Conservation (phyloP, 106 monocot species). For the Cymbidium sinense region DNA sequence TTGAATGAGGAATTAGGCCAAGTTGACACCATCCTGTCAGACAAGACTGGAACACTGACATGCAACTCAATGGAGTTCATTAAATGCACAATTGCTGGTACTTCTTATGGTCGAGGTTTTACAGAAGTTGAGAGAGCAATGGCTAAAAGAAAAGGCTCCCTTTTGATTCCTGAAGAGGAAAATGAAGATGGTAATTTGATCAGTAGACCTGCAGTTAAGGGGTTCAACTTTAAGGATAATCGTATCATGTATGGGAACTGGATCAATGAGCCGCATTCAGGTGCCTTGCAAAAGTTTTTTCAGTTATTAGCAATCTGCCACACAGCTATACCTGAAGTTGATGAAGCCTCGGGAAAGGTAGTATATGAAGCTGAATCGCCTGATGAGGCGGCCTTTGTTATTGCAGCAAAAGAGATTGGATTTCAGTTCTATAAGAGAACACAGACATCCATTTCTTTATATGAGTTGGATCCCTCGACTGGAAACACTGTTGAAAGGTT, state of each 20-base stretch:
- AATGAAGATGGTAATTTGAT: conserved; percentile 11
- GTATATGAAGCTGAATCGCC: conserved; percentile 94
- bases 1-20: conserved; percentile 90
- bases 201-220: conserved; percentile 42
- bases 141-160: conserved; percentile 46
- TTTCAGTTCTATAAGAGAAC: conserved; percentile 85
- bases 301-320: conserved; percentile 70
- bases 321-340: conserved; percentile 74
- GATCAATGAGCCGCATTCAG: conserved; percentile 47
- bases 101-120: conserved; percentile 60
- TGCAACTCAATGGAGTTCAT: conserved; percentile 96
- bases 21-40: conserved; percentile 82
- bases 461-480: conserved; percentile 52
- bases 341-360: conserved; percentile 47
- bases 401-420: conserved; percentile 84
- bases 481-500: conserved; percentile 52
- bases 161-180: conserved; percentile 14
- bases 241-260: conserved; percentile 76
- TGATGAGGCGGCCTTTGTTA: conserved; percentile 89
- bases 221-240: conserved; percentile 77
- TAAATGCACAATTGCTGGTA: conserved; percentile 79
- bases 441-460: conserved; percentile 54
- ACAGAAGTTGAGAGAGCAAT: conserved; percentile 86
- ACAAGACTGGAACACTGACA: conserved; percentile 89
- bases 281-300: conserved; percentile 59